phyloP scores from a whole-genome alignment of 306 rosid genomes.

The Prunus mume region DNA sequence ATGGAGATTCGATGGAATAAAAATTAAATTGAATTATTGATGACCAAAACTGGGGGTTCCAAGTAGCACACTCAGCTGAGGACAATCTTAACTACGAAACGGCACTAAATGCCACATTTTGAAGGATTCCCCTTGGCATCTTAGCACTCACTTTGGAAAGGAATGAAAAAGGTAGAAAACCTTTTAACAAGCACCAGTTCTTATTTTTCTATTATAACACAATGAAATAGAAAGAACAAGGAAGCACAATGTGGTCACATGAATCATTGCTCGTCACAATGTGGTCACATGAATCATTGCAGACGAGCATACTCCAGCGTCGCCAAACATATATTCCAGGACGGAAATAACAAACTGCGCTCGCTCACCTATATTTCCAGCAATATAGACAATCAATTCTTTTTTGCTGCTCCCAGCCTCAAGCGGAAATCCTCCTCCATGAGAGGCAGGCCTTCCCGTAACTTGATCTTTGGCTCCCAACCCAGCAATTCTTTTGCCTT shows the following conservation, averaged over 20 bases:
- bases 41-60: slow-evolving; percentile 5
- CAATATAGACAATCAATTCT: slow-evolving; percentile 14
- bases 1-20: neutral
- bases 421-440: slow-evolving; percentile 83
- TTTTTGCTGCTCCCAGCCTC: slow-evolving; percentile 59
- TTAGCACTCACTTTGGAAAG: neutral
- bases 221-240: neutral
- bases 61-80: neutral
- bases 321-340: neutral
- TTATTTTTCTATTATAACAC: slow-evolving; percentile 12
- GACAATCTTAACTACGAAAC: neutral
- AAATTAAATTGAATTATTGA: neutral
- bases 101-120: neutral
- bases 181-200: neutral
- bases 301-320: neutral
- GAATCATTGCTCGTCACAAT: neutral
- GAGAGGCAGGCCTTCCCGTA: slow-evolving; percentile 70
- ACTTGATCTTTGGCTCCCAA: slow-evolving; percentile 69
- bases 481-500: slow-evolving; percentile 64
- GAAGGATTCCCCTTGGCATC: neutral
- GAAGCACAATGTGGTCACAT: neutral
- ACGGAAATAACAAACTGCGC: neutral
- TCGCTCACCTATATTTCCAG: slow-evolving; percentile 3
- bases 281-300: neutral
- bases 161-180: neutral